Conservation (phyloP, 768 basidiomycete genomes). For the Neoboletus subvelutipes region DNA sequence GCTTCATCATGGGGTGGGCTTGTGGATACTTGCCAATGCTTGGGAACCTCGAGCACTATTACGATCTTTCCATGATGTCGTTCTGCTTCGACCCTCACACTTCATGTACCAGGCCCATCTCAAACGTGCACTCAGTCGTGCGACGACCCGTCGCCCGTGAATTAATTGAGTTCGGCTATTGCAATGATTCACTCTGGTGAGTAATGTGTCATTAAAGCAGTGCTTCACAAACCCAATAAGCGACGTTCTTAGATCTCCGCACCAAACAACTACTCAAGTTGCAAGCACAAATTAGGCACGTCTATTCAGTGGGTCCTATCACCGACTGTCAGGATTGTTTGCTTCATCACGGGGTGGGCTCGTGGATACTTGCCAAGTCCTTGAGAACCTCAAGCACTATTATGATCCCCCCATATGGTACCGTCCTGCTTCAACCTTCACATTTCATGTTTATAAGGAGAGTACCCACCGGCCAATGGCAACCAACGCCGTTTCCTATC, state of each 20-base stretch:
- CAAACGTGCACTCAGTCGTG: conserved; percentile 26
- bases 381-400: too few relatives aligned
- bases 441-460: too few relatives aligned
- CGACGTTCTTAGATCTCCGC: conserved; percentile 31
- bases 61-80: conserved; percentile 30
- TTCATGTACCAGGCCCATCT: conserved; percentile 34
- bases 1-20: conserved; percentile 26
- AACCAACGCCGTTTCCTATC: too few relatives aligned
- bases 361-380: too few relatives aligned
- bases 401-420: too few relatives aligned
- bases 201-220: conserved; percentile 27
- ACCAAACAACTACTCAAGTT: conserved; percentile 23
- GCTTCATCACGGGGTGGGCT: too few relatives aligned
- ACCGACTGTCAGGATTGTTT: too few relatives aligned
- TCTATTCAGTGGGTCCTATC: conserved; percentile 31
- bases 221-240: conserved; percentile 31
- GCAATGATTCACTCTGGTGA: conserved; percentile 27
- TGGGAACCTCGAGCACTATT: conserved; percentile 30
- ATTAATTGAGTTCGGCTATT: conserved; percentile 37
- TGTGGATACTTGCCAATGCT: conserved; percentile 14
- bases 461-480: too few relatives aligned
- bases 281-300: conserved; percentile 34
- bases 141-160: conserved; percentile 27
- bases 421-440: too few relatives aligned
- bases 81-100: conserved; percentile 23